A percentile compares a stretch with the other conserved stretches of the same genome.
Conservation (phyloP, 345 rosid genomes). For the Toxicodendron radicans region DNA sequence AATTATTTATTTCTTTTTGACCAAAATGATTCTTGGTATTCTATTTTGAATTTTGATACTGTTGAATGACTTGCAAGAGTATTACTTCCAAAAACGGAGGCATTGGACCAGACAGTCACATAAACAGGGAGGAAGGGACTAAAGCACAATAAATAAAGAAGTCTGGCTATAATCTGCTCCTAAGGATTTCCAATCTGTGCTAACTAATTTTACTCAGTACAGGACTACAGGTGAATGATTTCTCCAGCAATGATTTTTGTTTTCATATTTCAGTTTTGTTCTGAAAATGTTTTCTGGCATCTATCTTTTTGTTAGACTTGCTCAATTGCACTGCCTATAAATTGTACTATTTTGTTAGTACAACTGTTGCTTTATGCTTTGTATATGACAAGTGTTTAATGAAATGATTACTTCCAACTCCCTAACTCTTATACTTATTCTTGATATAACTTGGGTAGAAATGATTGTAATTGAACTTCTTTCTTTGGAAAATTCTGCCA, state of each 20-base stretch:
- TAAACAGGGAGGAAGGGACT: conserved; percentile 39
- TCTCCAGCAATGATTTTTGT: background rate
- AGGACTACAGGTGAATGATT: conserved; percentile 56
- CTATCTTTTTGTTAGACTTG: background rate
- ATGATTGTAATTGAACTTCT: background rate
- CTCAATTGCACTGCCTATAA: background rate
- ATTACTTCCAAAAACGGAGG: conserved; percentile 53
- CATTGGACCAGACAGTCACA: conserved; percentile 24
- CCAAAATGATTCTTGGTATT: conserved; percentile 1
- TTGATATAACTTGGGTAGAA: background rate
- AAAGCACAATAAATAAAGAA: conserved; percentile 28
- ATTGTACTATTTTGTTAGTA: background rate
- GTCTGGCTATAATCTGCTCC: conserved; percentile 56
- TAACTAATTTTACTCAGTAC: conserved; percentile 46
- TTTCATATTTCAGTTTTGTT: background rate
- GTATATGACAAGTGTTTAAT: background rate
- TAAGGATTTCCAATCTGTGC: conserved; percentile 49
- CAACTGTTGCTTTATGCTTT: background rate
- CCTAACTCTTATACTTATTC: too few relatives aligned
- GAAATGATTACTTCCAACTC: background rate
- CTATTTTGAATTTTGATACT: conserved; percentile 24
- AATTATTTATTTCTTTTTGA: background rate
- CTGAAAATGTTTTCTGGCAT: background rate
- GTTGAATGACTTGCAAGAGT: conserved; percentile 58
- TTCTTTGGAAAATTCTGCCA: background rate